A percentile compares a stretch with the other conserved stretches of the same genome.
Conservation (phyloP, 2,329 filamentous ascomycete species). For the Sordariomycetes sp. region DNA sequence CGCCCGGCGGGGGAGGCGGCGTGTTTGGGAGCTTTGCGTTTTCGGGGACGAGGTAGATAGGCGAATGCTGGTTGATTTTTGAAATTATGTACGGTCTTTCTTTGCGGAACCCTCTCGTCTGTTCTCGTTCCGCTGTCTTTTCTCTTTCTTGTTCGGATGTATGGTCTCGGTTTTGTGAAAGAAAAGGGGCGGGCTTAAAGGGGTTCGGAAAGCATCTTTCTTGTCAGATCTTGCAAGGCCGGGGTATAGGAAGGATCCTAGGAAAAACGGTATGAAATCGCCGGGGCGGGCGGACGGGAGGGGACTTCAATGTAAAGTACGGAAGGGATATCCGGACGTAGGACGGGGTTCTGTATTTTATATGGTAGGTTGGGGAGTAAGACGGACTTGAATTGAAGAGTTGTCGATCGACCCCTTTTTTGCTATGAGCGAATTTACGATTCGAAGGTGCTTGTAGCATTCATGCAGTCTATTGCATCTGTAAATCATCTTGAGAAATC, state of each 20-base stretch:
- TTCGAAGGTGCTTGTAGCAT: too few species aligned
- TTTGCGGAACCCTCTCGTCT: neutral
- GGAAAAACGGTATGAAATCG: too few species aligned
- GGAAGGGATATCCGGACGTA: neutral
- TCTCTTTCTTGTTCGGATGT: neutral
- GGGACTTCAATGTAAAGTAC: neutral
- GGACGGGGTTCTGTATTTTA: neutral
- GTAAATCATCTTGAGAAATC: too few species aligned
- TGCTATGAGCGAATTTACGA: too few species aligned
- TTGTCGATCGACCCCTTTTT: neutral
- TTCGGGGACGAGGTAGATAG: conserved; percentile 23
- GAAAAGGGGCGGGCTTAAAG: neutral
- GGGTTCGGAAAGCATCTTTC: neutral
- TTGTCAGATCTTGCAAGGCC: neutral
- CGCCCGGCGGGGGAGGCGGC: conserved; percentile 64
- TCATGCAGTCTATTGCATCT: too few species aligned
- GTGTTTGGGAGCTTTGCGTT: conserved; percentile 66
- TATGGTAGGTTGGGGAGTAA: neutral
- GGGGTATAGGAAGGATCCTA: too few species aligned
- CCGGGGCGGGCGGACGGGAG: too few species aligned
- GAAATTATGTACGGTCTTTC: neutral
- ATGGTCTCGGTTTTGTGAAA: conserved; percentile 4
- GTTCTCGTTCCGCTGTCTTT: conserved; percentile 4
- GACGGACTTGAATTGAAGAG: neutral
- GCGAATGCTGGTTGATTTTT: neutral